phyloP scores from a whole-genome alignment of 2,329 filamentous ascomycete genomes.

The Claviceps monticola region DNA sequence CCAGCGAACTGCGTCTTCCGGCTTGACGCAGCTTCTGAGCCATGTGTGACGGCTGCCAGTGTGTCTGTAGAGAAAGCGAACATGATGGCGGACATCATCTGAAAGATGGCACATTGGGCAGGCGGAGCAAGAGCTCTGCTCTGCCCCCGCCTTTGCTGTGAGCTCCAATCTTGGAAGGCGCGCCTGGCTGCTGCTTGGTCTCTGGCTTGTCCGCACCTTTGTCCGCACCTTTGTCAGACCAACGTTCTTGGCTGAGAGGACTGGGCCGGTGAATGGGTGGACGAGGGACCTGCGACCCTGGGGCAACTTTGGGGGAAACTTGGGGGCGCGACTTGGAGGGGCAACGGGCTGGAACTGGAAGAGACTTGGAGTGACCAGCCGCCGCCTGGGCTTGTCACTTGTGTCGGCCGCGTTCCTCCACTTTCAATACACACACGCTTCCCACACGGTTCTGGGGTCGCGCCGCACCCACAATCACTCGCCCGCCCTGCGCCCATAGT shows the following conservation, averaged over 20 bases:
- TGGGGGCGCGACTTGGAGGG: neutral
- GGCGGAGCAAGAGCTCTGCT: neutral
- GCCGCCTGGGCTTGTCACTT: neutral
- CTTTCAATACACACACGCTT: conserved; percentile 9
- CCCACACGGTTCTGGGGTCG: conserved; percentile 15
- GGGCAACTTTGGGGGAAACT: neutral
- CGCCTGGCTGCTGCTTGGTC: neutral
- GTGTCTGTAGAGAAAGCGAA: too few relatives aligned
- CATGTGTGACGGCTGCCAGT: too few relatives aligned
- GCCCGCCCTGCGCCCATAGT: conserved; percentile 33
- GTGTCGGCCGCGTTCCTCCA: conserved; percentile 16
- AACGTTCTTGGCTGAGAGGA: neutral
- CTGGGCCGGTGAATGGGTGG: conserved; percentile 1
- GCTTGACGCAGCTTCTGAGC: too few relatives aligned
- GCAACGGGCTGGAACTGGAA: neutral
- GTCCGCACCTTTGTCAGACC: neutral
- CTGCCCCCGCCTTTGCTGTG: neutral
- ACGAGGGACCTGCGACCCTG: neutral
- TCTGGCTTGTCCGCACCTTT: neutral
- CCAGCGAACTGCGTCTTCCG: too few relatives aligned
- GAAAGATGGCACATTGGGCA: neutral
- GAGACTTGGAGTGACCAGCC: neutral
- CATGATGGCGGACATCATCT: neutral
- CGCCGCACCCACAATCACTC: conserved; percentile 43
- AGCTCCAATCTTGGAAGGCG: neutral